phyloP scores from a whole-genome alignment of 2,329 filamentous ascomycete genomes.

The Pseudogymnoascus sp. region DNA sequence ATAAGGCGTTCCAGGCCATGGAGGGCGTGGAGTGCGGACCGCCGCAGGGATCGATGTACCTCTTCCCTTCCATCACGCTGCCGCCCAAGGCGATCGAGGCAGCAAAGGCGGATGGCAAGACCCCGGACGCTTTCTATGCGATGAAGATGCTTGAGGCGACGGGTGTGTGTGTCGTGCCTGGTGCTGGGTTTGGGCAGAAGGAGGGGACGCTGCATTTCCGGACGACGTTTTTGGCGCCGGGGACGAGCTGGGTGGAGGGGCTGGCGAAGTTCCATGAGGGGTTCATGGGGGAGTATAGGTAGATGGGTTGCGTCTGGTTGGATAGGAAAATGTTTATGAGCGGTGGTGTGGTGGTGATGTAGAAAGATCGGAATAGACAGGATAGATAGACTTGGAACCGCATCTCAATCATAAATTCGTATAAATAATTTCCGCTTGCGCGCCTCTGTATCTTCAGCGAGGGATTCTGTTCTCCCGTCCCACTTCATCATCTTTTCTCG shows the following conservation, averaged over 20 bases:
- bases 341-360: background rate
- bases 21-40: conserved; percentile 86
- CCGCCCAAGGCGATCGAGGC: conserved; percentile 68
- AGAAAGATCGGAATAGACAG: background rate
- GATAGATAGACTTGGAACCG: background rate
- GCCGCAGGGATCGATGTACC: conserved; percentile 93
- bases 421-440: background rate
- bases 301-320: background rate
- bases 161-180: conserved; percentile 88
- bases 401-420: conserved; percentile 3
- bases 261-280: conserved; percentile 85
- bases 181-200: conserved; percentile 89
- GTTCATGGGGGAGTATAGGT: conserved; percentile 75
- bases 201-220: conserved; percentile 87
- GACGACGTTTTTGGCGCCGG: conserved; percentile 92
- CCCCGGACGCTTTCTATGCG: conserved; percentile 89
- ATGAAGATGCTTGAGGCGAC: conserved; percentile 85
- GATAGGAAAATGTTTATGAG: background rate
- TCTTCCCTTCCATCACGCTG: conserved; percentile 89
- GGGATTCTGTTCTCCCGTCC: background rate
- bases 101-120: conserved; percentile 63
- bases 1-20: conserved; percentile 87
- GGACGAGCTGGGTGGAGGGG: conserved; percentile 85
- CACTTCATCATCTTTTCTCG: background rate
- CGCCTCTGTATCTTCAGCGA: background rate